Base-by-base conservation (phyloP, 352 stramenopile species). In the Phytophthora capsici region DNA sequence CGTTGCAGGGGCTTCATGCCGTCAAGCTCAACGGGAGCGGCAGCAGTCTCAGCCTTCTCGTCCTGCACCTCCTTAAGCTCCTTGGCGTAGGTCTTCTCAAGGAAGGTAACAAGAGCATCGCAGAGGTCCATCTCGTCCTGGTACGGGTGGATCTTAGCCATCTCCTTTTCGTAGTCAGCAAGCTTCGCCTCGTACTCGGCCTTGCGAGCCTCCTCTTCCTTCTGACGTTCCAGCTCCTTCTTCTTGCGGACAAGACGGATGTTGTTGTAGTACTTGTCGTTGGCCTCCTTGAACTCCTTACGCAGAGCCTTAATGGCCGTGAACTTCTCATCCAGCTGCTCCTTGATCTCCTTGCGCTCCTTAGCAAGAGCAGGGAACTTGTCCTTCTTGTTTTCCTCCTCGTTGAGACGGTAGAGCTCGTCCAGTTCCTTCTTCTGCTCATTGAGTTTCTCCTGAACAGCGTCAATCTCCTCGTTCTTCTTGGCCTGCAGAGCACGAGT, bases 91-190 rank as follows among this genome's bases (percentile, higher is more conserved):
- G 82, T 96, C 51, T 91, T 96, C 63, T 97, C 90, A 44, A 99
- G 69, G 75, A 98, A 98, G 17, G 88, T 75, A 1, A 97, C 83
- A 12, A 99, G 82, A 44, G 94, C 97, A 60, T 98, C 94, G 64
- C 95, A 98, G 7, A 99, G 80, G 66, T 96, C 91, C 82, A 98
- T 96, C 69, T 99, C 95, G 66, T 98, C 93, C 78, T 99, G 95
- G 75, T 97, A 98, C 30, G 95, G 94, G 76, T 97, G 94, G 73
- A 98, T 98, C 80, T 98, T 98, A 57, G 91, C 75, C 75, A 98
- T 93, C 70, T 98, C 96, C 67, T 97, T 91, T 69, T 98, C 94
- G 75, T 98, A 99, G 61, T 98, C 84, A n/a, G 97, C 88, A 63
- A 99, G 88, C 78, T 98, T 98, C 66, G 94, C 91, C 46, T 98